A percentile compares a stretch with the other conserved stretches of the same genome.
These are phyloP conservation scores for Aegilops speltoides DNA, from an alignment of 176 grass and related monocot genomes.

Conservation along the genomic window DNA sequence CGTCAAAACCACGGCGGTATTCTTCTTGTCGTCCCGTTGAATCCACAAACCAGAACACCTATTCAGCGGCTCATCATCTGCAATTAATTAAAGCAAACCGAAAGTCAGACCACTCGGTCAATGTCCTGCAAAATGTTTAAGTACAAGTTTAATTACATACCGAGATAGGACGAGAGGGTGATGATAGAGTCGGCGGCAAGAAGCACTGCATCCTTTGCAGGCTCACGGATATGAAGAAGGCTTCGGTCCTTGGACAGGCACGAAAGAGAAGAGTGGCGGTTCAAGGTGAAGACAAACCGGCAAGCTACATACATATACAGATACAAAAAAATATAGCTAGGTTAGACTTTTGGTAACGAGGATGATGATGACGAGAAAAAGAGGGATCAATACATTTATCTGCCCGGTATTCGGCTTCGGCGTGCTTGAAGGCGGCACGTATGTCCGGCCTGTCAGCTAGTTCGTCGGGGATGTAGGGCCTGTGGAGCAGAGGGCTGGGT, in stretches of 20 bases:
- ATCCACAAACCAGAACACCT: background rate
- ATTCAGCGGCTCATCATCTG: background rate
- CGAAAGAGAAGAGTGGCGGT: background rate
- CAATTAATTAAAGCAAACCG: background rate
- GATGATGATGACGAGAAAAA: background rate
- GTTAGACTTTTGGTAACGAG: background rate
- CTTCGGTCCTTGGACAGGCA: background rate
- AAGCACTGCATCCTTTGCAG: background rate
- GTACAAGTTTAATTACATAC: background rate
- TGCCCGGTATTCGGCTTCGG: background rate
- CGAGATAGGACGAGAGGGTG: background rate
- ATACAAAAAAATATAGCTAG: background rate
- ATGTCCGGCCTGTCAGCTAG: background rate
- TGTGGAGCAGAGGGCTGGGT: constrained; percentile 5
- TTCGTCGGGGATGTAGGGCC: background rate
- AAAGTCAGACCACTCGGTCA: background rate
- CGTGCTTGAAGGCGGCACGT: background rate
- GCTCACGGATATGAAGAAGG: background rate
- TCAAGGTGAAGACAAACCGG: background rate
- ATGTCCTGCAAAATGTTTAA: background rate
- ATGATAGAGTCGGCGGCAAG: background rate
- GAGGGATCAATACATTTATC: background rate
- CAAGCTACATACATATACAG: background rate
- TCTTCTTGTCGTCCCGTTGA: background rate
- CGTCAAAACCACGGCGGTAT: background rate